These are phyloP conservation scores for Curvularia verruculosa DNA, from an alignment of 2,329 filamentous ascomycete species.

Conservation along the genomic window DNA sequence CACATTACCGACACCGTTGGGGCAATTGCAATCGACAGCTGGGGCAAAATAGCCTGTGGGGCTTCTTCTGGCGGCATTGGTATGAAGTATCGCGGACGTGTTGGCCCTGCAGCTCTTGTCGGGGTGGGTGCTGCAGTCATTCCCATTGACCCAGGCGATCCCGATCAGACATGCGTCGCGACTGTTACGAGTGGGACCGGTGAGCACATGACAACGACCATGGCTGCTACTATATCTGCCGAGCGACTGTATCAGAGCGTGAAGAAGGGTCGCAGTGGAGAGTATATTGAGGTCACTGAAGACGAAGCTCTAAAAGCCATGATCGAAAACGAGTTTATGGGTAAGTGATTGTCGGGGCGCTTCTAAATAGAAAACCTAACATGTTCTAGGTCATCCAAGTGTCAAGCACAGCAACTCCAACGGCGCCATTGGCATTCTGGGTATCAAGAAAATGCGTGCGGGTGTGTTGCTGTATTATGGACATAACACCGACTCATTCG, in stretches of 20 bases:
- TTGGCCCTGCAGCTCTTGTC: constrained; percentile 91
- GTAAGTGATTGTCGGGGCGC: constrained; percentile 47
- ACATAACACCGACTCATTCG: constrained; percentile 91
- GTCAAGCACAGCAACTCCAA: constrained; percentile 78
- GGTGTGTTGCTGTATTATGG: constrained; percentile 90
- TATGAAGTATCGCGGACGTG: constrained; percentile 93
- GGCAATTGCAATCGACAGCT: constrained; percentile 87
- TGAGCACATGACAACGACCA: constrained; percentile 96
- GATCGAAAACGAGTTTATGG: constrained; percentile 89
- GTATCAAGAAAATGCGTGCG: constrained; percentile 79
- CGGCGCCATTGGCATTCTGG: constrained; percentile 90
- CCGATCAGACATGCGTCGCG: constrained; percentile 73
- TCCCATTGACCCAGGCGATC: constrained; percentile 74
- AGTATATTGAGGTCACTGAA: constrained; percentile 70
- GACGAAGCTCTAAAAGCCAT: constrained; percentile 80
- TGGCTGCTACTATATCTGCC: constrained; percentile 86
- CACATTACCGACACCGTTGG: constrained; percentile 93
- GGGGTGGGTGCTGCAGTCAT: constrained; percentile 90
- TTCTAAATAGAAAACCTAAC: constrained; percentile 15
- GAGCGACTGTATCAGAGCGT: constrained; percentile 79
- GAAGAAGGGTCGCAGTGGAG: constrained; percentile 65
- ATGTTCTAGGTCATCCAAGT: constrained; percentile 69
- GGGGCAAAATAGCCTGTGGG: constrained; percentile 87
- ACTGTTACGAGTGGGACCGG: constrained; percentile 93
- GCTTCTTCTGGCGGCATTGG: constrained; percentile 97